Evolutionary conservation across 164 flowering plant species (phyloP).

Genomic region (Tinospora cordifolia): DNA sequence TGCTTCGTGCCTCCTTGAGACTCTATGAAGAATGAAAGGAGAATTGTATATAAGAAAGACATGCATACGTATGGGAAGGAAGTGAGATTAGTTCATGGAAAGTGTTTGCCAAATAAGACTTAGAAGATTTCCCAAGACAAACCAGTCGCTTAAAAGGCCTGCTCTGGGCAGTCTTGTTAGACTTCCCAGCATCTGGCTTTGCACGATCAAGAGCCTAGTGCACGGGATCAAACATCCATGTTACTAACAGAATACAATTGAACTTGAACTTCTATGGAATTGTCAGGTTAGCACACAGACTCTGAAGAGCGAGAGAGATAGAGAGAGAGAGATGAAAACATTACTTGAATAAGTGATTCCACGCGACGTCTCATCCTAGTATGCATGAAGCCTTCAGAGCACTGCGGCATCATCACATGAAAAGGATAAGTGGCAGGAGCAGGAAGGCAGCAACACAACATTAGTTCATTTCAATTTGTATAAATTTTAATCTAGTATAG

Average conservation of each 20-base stretch:
- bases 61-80: not conserved
- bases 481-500: not conserved
- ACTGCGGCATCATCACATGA: slow-evolving; percentile 32
- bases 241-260: not conserved
- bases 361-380: slow-evolving; percentile 98
- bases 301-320: too few species aligned
- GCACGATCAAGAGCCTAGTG: slow-evolving; percentile 34
- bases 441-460: not conserved
- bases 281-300: too few species aligned
- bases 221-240: not conserved
- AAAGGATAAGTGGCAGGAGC: not conserved
- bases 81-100: too few species aligned
- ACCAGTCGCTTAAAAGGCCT: slow-evolving; percentile 31
- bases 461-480: not conserved
- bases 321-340: not conserved
- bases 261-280: too few species aligned
- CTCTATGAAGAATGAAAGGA: slow-evolving; percentile 14
- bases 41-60: not conserved
- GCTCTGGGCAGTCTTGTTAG: slow-evolving; percentile 18
- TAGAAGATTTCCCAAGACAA: slow-evolving; percentile 9
- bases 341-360: slow-evolving; percentile 85
- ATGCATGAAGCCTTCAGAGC: slow-evolving; percentile 98
- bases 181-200: slow-evolving; percentile 26
- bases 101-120: not conserved
- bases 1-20: slow-evolving; percentile 21